Evolutionary conservation across 2,329 filamentous ascomycete genomes (phyloP), one percentile per base, ranked within the genome.

Genomic region (Fusarium neocosmosporiellum): DNA sequence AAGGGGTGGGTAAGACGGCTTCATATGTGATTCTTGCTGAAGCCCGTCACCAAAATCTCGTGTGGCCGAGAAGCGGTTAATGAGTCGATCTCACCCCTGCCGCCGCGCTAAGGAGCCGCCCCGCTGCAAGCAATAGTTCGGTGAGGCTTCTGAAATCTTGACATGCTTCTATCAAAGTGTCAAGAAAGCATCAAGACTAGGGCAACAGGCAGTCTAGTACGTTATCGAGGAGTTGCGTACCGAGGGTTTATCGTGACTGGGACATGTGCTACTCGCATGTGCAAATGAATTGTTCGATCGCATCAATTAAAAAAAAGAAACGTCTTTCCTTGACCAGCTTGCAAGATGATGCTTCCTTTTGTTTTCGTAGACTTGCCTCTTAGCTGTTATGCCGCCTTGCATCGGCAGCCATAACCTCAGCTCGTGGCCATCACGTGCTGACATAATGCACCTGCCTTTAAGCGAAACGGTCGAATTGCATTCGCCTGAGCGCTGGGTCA

Each of bases 101-200:
- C 27, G n/a, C 37, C 27, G n/a, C 37, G 37, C 16, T 50, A 61
- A 20, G 20, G 22, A 46, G 22, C 20, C 41, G n/a, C 59, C 41
- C 59, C 58, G 58, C n/a, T 48, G 57, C 39, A 36, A 46, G 57
- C 29, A 46, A 59, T 46, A 48, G n/a, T 41, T 29, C 57, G 29
- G 27, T 60, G 24, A 60, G 24, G 29, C 13, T 48, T 48, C 16
- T 22, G 36, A 41, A 59, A 34, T 48, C 20, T 34, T 31, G 46
- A 41, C 34, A 72, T 72, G 70, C 70, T 66, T 72, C 65, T 72
- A 72, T 72, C 69, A 72, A 72, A 72, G 61, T 53, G 50, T 33
- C 64, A 13, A 46, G 59, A 14, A 10, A 63, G 59, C 55, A 31
- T 67, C 11, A 60, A 48, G 69, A 53, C 69, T 71, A 72, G 29